Percentiles rank a stretch among this genome's conserved stretches.
phyloP scores from a whole-genome alignment of 2,329 filamentous ascomycete species.

The Aureobasidium namibiae region DNA sequence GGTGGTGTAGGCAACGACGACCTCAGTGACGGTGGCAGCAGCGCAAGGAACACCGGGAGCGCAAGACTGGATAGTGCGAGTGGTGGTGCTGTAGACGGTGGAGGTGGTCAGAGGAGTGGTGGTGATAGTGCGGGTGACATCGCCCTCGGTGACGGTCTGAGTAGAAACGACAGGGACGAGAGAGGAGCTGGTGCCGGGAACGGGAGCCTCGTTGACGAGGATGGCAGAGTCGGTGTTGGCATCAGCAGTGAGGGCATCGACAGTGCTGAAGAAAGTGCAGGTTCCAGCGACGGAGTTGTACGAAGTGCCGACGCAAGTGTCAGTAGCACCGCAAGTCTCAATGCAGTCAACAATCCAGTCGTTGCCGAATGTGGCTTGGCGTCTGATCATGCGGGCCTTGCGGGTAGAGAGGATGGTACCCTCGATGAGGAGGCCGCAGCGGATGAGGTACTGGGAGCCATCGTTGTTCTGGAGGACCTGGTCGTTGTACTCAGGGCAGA shows the following conservation, averaged over 20 bases:
- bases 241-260: background rate
- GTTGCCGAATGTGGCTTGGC: conserved; percentile 1
- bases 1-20: conserved; percentile 9
- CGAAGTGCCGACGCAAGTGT: background rate
- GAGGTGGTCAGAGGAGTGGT: conserved; percentile 9
- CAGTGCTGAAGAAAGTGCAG: conserved; percentile 10
- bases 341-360: conserved; percentile 10
- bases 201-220: background rate
- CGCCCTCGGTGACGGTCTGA: background rate
- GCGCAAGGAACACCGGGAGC: conserved; percentile 8
- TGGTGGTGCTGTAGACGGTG: conserved; percentile 8
- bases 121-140: background rate
- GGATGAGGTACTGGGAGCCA: background rate
- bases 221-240: background rate
- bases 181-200: background rate
- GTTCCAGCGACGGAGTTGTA: background rate
- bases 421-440: background rate
- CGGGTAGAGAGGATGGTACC: background rate
- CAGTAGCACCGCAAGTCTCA: background rate
- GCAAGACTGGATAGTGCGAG: conserved; percentile 1
- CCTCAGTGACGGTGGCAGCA: conserved; percentile 9
- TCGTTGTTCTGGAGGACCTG: background rate
- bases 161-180: background rate
- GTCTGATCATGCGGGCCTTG: conserved; percentile 9
- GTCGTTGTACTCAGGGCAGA: conserved; percentile 1